Evolutionary conservation across 2,329 filamentous ascomycete species (phyloP), one percentile per base, ranked within the genome.

Genomic region (Epichloe sp.): DNA sequence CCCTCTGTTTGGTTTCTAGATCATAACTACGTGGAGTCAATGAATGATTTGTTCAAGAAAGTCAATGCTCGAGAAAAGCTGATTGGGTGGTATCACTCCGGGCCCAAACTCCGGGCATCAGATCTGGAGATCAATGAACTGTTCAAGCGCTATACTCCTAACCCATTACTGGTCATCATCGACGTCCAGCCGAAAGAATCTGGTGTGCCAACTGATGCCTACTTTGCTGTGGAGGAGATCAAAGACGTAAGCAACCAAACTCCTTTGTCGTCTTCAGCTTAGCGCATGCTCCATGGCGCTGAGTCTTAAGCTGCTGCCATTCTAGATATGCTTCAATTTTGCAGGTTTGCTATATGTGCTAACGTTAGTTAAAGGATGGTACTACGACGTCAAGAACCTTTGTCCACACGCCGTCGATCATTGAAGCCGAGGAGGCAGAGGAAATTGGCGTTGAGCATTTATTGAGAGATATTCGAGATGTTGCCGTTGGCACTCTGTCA

Each of bases 1-100:
- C 91, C 91, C 3, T 94, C 91, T 37, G 93, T 98, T 66, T 98
- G 93, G 93, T 98, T 97, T 68, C 74, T 98, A 58, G 93, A 98
- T 69, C 93, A 98, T 78, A 97, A 97, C 79, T 98, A 96, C 65
- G 87, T 98, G 69, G 93, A 98, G 72, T 88, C 85, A 61, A 98
- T 98, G 93, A 95, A 93, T 73, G 93, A 97, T 71, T 98, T 98
- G 93, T 98, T 98, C 80, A 98, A 98, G 78, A 97, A 97, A 75
- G 90, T 98, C 77, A 98, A 98, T 74, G 93, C 93, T 55, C 79
- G 88, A 57, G 93, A 98, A 75, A 97, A 97, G 82, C 79, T 98
- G 68, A 94, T 98, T 78, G 93, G 93, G 65, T 98, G 93, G 93
- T 98, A 98, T 71, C 93, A 98, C 72, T 95, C 93, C 19, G 93